A percentile compares a stretch with the other conserved stretches of the same genome.
These are phyloP conservation scores for Acanthochlamys bracteata DNA, from an alignment of 106 monocot species.

Conservation along the genomic window DNA sequence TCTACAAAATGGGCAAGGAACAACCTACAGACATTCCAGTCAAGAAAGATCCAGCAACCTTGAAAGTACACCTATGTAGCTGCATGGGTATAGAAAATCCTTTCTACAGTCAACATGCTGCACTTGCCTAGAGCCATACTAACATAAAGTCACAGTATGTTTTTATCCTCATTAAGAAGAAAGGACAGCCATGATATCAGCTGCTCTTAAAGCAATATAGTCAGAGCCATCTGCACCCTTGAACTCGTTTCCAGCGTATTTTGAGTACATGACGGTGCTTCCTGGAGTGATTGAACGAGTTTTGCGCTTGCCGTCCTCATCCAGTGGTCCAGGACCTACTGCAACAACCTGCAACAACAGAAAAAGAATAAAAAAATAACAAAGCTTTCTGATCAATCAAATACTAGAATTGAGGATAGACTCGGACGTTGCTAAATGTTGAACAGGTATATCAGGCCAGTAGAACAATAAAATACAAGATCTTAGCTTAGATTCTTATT, in stretches of 20 bases:
- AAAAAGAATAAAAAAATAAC: neutral
- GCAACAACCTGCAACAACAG: conserved; percentile 37
- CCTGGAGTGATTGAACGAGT: conserved; percentile 27
- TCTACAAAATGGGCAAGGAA: too few relatives aligned
- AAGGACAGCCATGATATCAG: conserved; percentile 55
- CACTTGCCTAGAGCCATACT: neutral
- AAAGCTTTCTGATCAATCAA: neutral
- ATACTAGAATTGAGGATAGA: neutral
- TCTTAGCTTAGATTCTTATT: neutral
- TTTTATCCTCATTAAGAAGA: conserved; percentile 6
- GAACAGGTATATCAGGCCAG: neutral
- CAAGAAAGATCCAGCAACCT: too few relatives aligned
- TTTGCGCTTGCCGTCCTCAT: conserved; percentile 50
- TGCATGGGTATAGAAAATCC: too few relatives aligned
- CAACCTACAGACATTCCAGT: too few relatives aligned
- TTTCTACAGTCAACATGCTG: too few relatives aligned
- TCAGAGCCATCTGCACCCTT: conserved; percentile 54
- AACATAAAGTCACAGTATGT: neutral
- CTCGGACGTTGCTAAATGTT: neutral
- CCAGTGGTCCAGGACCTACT: conserved; percentile 48
- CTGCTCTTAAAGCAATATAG: conserved; percentile 50
- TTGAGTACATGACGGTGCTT: conserved; percentile 54
- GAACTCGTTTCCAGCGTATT: conserved; percentile 63
- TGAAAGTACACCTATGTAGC: too few relatives aligned
- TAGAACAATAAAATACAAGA: neutral